Evolutionary conservation across 768 basidiomycete species (phyloP), one percentile per base, ranked within the genome.

Genomic region (Dictyophora rubrovolvata): DNA sequence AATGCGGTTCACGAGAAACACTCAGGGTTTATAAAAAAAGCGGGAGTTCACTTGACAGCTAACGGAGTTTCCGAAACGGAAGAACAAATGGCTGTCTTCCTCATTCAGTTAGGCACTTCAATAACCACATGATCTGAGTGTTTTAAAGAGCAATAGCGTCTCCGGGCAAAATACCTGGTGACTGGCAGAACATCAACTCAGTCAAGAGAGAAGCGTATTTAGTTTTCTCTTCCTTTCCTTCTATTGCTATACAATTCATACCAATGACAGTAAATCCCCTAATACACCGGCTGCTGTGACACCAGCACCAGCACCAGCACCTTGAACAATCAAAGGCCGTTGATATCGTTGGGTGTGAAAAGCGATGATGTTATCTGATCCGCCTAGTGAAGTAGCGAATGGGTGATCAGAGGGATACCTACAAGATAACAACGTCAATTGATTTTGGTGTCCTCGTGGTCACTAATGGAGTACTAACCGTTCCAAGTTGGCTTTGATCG

Each of bases 281-380:
- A 95, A 78, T 16, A 97, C 93, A 8, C 96, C 96, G 92, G 98
- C 98, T 0, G 96, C 96, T 34, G 96, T 99, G 14, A 98, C 95
- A 22, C 88, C 93, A 0, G 93, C 93, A n/a, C 96, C 96, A 0
- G 96, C 96, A 2, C 96, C 96, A 0, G 94, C 86, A 53, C 96
- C 96, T 67, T 97, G 95, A 35, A 99, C 79, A 61, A 98, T 90
- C 58, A 99, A 75, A 1, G 96, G 95, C 47, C 93, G 75, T 8
- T 85, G 80, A 68, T 99, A 99, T 47, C 96, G 79, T 67, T 89
- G 85, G 0, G 95, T 97, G 69, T 92, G 88, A 81, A 98, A 97
- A 77, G 96, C 89, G 69, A 99, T 82, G 68, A 99, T 97, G 70
- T 98, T 98, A 72, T 99, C 96, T 20, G 93, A 93, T 0, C 95